Conservation (phyloP, 2,329 filamentous ascomycete genomes). For the Catunica adiposa region DNA sequence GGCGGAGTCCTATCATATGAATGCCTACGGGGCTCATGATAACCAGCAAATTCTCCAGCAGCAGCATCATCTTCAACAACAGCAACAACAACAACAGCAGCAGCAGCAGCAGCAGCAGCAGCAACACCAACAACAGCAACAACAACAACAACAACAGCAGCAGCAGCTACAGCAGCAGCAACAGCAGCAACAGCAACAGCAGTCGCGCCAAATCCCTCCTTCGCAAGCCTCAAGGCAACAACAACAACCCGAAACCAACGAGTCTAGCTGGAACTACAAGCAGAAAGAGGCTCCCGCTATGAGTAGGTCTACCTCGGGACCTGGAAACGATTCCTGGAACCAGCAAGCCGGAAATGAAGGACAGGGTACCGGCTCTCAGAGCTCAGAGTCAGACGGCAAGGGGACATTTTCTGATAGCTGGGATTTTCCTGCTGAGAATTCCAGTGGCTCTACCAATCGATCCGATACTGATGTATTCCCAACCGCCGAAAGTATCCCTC, state of each 20-base stretch:
- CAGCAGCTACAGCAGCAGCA: constrained; percentile 34
- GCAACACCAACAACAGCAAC: constrained; percentile 15
- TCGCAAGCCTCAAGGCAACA: constrained; percentile 13
- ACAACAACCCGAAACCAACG: constrained; percentile 14
- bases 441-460: constrained; percentile 37
- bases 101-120: not conserved
- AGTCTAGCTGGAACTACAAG: constrained; percentile 19
- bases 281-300: constrained; percentile 27
- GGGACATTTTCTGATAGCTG: constrained; percentile 54
- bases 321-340: constrained; percentile 16
- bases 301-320: constrained; percentile 37
- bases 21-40: constrained; percentile 17
- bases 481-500: constrained; percentile 59
- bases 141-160: constrained; percentile 12
- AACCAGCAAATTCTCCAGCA: not conserved
- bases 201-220: not conserved
- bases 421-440: constrained; percentile 78
- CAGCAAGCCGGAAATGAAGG: not conserved
- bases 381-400: constrained; percentile 10
- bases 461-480: constrained; percentile 84
- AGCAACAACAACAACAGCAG: constrained; percentile 17
- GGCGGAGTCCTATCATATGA: constrained; percentile 32
- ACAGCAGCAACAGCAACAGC: constrained; percentile 19
- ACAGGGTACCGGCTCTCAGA: not conserved
- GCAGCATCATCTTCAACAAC: constrained; percentile 9